Base-by-base conservation (phyloP, 1,284 basidiomycete genomes). In the Taiwanofungus camphoratus region DNA sequence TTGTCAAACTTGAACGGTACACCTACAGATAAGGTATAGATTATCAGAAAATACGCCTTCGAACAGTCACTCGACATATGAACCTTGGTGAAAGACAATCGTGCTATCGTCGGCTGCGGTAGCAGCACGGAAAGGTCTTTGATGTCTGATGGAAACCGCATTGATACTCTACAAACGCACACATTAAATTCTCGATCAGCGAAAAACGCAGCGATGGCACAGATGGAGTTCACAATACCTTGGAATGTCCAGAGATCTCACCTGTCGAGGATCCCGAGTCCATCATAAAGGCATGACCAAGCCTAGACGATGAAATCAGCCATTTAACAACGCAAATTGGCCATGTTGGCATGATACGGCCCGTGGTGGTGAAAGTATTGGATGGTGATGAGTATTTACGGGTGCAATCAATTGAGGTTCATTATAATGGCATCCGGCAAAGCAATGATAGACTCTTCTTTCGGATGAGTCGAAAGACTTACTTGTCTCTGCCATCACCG, bases 401-500 rank as follows among this genome's bases (percentile, higher is more conserved):
- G n/a, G n/a, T 35, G 36, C 22, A 21, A 30, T 35, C 32, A 46
- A 8, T 24, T 16, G 20, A n/a, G 23, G 4, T 26, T 16, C 13
- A 32, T n/a, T 23, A 5, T 19, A 7, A 27, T n/a, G 11, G 5
- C 11, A 8, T 15, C 2, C 8, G 11, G 32, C 18, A 24, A 33
- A 30, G 4, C 18, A 30, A 21, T 3, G 23, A 16, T 64, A n/a
- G n/a, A n/a, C n/a, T n/a, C n/a, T n/a, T n/a, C n/a, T n/a, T n/a
- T n/a, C n/a, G n/a, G n/a, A n/a, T n/a, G n/a, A n/a, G n/a, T n/a
- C n/a, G n/a, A n/a, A n/a, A n/a, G n/a, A n/a, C 79, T 51, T 48
- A 92, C 84, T 84, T 88, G 59, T 94, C 94, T 50, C 83, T 77
- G 31, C 95, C 95, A 50, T 97, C 92, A 37, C 96, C 96, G n/a